A percentile compares a stretch with the other conserved stretches of the same genome.
Conservation (phyloP, 768 basidiomycete genomes). For the Serpula lacrymans region DNA sequence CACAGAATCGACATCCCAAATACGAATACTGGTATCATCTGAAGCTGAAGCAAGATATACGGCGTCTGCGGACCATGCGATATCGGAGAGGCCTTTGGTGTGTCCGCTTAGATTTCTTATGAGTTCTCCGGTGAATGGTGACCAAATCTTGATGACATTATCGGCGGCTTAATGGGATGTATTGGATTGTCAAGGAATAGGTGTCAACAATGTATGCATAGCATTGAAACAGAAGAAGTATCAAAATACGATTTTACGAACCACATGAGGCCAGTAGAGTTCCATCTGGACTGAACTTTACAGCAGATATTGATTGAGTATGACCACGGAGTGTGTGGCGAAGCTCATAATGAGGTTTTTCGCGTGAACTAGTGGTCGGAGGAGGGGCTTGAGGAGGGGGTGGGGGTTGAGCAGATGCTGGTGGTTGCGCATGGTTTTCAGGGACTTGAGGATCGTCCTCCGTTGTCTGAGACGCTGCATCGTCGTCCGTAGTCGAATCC, state of each 20-base stretch:
- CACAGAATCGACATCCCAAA: conserved; percentile 86
- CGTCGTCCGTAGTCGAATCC: conserved; percentile 50
- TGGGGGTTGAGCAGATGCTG: conserved; percentile 35
- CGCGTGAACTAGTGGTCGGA: conserved; percentile 35
- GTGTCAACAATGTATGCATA: not conserved
- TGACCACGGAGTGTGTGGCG: conserved; percentile 73
- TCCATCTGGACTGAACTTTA: conserved; percentile 92
- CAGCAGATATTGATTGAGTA: conserved; percentile 77
- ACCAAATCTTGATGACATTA: conserved; percentile 78
- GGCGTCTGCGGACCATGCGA: conserved; percentile 86
- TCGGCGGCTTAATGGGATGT: conserved; percentile 57
- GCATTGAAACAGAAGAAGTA: not conserved
- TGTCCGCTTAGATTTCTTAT: conserved; percentile 74
- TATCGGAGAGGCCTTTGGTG: conserved; percentile 80
- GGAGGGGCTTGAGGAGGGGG: conserved; percentile 28
- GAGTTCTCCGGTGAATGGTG: conserved; percentile 73
- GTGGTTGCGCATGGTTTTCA: conserved; percentile 46
- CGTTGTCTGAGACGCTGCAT: conserved; percentile 78
- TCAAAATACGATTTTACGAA: conserved; percentile 35
- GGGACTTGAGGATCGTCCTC: conserved; percentile 83
- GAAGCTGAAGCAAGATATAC: conserved; percentile 84
- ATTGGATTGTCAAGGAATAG: not conserved
- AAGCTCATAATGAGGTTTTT: conserved; percentile 64
- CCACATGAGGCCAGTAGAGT: conserved; percentile 83
- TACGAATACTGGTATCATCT: conserved; percentile 84